These are phyloP conservation scores for Boletus coccyginus DNA, from an alignment of 768 basidiomycete genomes.

Conservation along the genomic window DNA sequence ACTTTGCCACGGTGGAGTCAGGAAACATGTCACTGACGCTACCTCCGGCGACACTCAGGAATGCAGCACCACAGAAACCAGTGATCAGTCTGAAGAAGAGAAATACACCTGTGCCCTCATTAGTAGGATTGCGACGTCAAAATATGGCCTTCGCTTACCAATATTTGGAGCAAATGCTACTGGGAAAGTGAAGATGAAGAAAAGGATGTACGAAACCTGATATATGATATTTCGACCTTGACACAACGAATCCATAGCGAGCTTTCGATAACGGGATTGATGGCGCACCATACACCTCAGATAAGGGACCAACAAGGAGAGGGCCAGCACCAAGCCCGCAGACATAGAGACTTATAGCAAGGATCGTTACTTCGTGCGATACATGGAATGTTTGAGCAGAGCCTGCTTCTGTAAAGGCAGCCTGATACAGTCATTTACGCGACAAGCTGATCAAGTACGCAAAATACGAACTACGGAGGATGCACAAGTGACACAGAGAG, in stretches of 20 bases:
- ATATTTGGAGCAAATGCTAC: conserved; percentile 72
- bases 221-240: conserved; percentile 66
- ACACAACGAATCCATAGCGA: neutral
- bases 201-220: conserved; percentile 53
- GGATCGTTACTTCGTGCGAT: conserved; percentile 48
- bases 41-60: conserved; percentile 62
- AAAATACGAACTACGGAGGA: conserved; percentile 50
- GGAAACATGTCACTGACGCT: conserved; percentile 56
- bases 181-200: conserved; percentile 65
- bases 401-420: conserved; percentile 60
- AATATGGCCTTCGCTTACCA: conserved; percentile 31
- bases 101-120: conserved; percentile 44
- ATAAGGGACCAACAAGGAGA: conserved; percentile 41
- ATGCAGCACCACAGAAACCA: conserved; percentile 55
- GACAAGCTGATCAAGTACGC: neutral
- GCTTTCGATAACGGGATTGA: neutral
- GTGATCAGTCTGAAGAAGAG: conserved; percentile 60
- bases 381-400: conserved; percentile 53
- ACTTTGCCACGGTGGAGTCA: conserved; percentile 59
- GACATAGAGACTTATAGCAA: conserved; percentile 47
- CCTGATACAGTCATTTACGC: conserved; percentile 32
- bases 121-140: neutral
- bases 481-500: conserved; percentile 51
- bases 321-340: conserved; percentile 35
- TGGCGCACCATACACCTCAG: conserved; percentile 33